phyloP scores from a whole-genome alignment of 1,284 basidiomycete genomes.

The Cryptococcus sp. region DNA sequence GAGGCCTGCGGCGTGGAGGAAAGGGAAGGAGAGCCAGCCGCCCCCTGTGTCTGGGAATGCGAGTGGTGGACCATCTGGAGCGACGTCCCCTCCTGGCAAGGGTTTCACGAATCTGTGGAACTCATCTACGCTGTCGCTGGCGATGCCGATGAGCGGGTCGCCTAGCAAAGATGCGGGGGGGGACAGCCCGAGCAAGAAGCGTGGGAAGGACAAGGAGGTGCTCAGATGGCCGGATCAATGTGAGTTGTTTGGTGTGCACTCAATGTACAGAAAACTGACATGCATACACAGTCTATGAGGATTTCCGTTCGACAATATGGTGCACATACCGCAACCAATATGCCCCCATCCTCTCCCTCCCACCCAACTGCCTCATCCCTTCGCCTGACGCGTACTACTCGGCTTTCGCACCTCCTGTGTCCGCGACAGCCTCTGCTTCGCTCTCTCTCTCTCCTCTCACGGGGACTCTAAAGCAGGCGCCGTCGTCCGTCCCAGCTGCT shows the following conservation, averaged over 20 bases:
- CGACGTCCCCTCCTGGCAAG: conserved; percentile 19
- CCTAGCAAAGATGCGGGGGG: conserved; percentile 19
- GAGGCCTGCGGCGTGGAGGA: conserved; percentile 31
- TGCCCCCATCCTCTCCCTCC: conserved; percentile 66
- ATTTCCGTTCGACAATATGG: conserved; percentile 85
- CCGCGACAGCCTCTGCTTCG: conserved; percentile 26
- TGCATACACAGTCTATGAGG: conserved; percentile 71
- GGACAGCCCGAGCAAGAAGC: conserved; percentile 36
- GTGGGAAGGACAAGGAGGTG: conserved; percentile 37
- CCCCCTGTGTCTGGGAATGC: no score
- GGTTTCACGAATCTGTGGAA: conserved; percentile 46
- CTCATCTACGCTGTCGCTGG: conserved; percentile 30
- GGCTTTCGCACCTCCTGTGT: conserved; percentile 54
- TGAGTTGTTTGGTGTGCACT: conserved; percentile 32
- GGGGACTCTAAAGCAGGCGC: neutral
- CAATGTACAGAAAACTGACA: neutral
- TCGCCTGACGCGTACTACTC: conserved; percentile 51
- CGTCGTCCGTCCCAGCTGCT: conserved; percentile 16
- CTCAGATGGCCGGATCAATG: conserved; percentile 48
- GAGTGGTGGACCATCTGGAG: no score
- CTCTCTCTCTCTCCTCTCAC: conserved; percentile 12
- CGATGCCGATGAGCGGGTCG: conserved; percentile 21
- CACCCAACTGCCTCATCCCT: conserved; percentile 35
- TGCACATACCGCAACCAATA: conserved; percentile 90
- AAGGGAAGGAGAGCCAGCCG: conserved; percentile 16